Conservation (phyloP, 805 yeast species). For the Cyberlindnera veronae region DNA sequence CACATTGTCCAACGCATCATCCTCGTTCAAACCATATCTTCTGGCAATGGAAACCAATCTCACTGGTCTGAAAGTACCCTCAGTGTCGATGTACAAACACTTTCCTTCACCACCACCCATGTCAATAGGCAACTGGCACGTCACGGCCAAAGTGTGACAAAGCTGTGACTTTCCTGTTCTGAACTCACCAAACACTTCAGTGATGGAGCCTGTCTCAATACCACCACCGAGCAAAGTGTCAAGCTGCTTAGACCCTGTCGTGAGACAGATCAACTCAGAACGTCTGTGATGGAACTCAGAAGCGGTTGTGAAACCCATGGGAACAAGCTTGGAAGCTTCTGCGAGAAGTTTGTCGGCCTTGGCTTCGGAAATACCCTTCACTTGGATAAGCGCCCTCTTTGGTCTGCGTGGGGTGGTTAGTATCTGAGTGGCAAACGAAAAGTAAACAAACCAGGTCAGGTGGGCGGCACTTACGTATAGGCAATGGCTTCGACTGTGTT, state of each 20-base stretch:
- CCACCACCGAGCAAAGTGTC: conserved; percentile 96
- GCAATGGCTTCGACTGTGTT: conserved; percentile 93
- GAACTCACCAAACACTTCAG: conserved; percentile 96
- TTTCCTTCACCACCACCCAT: conserved; percentile 99
- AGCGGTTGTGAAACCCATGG: conserved; percentile 97
- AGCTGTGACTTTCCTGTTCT: conserved; percentile 97
- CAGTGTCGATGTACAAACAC: conserved; percentile 93
- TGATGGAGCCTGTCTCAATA: conserved; percentile 93
- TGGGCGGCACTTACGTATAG: conserved; percentile 65
- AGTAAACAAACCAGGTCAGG: background rate
- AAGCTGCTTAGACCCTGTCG: conserved; percentile 92
- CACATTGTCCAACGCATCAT: conserved; percentile 93
- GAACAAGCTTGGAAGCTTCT: conserved; percentile 85
- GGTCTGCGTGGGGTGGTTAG: conserved; percentile 39
- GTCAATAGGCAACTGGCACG: conserved; percentile 93
- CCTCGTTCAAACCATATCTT: conserved; percentile 87
- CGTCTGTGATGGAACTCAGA: conserved; percentile 89
- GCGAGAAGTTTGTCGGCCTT: conserved; percentile 82
- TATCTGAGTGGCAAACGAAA: background rate
- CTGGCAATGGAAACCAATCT: conserved; percentile 86
- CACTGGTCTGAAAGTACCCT: conserved; percentile 93
- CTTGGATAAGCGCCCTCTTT: conserved; percentile 65
- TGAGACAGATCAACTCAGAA: conserved; percentile 84
- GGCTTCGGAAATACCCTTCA: conserved; percentile 93
- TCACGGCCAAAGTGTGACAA: conserved; percentile 94